phyloP scores from a whole-genome alignment of 2,329 filamentous ascomycete genomes.

The Venturia aucupariae region DNA sequence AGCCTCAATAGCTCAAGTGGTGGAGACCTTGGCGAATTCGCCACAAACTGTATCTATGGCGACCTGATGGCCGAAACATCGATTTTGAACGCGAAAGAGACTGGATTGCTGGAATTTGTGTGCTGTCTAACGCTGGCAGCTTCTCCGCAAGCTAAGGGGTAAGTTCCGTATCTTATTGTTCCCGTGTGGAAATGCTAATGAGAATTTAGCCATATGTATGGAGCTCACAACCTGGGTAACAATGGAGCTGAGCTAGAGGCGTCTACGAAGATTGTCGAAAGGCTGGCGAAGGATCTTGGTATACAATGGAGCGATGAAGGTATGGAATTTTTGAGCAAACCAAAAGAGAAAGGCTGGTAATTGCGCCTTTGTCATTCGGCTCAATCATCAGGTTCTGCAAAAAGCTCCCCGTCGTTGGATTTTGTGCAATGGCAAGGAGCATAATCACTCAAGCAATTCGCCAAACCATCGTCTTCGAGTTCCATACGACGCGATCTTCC shows the following conservation, averaged over 20 bases:
- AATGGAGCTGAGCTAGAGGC: background rate
- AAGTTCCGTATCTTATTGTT: background rate
- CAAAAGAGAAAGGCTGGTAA: background rate
- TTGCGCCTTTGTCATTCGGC: background rate
- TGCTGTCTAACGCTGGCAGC: background rate
- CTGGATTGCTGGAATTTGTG: background rate
- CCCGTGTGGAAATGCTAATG: background rate
- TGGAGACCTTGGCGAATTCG: constrained; percentile 14
- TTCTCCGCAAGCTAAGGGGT: background rate
- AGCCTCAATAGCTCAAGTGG: constrained; percentile 13
- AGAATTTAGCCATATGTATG: background rate
- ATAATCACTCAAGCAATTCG: no score
- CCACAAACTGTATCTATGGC: constrained; percentile 14
- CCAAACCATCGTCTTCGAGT: no score
- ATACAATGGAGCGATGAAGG: background rate
- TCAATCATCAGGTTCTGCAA: no score
- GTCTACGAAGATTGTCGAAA: background rate
- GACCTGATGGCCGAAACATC: background rate
- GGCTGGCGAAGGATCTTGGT: constrained; percentile 7
- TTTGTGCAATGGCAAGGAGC: no score
- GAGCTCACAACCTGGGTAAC: background rate
- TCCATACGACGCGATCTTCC: no score
- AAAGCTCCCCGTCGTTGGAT: no score
- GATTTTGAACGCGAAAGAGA: background rate
- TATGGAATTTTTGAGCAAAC: background rate